Conservation (phyloP, 169 alveolate species). For the Plasmodium gonderi region DNA sequence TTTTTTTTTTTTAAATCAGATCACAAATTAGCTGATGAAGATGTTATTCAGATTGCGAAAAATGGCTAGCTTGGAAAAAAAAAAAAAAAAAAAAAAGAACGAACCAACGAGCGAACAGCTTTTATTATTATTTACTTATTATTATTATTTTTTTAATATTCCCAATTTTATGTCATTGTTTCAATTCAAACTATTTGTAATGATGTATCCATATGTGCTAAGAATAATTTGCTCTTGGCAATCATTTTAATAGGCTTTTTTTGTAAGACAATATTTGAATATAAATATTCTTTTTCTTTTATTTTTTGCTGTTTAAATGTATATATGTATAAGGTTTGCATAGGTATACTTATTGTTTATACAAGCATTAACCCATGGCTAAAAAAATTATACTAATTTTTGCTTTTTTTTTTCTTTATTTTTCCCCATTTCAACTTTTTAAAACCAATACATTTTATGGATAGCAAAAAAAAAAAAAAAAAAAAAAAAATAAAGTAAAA, state of each 20-base stretch:
- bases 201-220: too few species aligned
- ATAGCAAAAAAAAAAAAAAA: not conserved
- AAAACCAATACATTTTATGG: not conserved
- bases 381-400: not conserved
- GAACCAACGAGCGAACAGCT: not conserved
- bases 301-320: not conserved
- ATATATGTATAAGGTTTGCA: not conserved
- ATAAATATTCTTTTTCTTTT: not conserved
- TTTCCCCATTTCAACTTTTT: not conserved
- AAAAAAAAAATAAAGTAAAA: too few species aligned
- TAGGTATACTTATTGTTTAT: too few species aligned
- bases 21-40: conserved; percentile 86
- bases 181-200: not conserved
- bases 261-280: not conserved
- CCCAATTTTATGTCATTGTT: not conserved
- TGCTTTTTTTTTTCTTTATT: not conserved
- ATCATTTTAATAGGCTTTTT: not conserved
- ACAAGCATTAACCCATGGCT: too few species aligned
- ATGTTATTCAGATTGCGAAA: conserved; percentile 86
- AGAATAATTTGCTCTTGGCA: not conserved
- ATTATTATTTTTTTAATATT: not conserved
- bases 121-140: too few species aligned
- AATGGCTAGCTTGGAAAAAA: conserved; percentile 57
- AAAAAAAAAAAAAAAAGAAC: not conserved
- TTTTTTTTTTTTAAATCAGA: conserved; percentile 59